These are phyloP conservation scores for Allomyces javanicus DNA, from an alignment of 192 early-diverging fungal genomes.

Conservation along the genomic window DNA sequence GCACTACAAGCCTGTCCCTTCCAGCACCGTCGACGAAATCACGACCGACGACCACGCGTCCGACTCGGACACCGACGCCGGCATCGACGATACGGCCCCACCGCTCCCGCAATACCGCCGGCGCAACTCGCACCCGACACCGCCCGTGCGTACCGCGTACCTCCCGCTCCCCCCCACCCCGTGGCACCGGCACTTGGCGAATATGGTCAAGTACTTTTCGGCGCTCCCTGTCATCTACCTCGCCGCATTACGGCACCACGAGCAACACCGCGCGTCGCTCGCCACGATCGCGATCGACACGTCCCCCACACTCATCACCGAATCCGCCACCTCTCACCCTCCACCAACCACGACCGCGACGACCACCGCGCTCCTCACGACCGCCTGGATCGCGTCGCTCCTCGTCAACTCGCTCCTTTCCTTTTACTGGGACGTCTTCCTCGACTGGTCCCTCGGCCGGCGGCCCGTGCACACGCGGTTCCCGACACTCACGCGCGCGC, in stretches of 20 bases:
- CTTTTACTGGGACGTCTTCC: slow-evolving; percentile 85
- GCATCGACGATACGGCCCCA: slow-evolving; percentile 5
- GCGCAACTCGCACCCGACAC: not conserved
- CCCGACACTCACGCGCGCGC: slow-evolving; percentile 33
- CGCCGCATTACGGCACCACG: slow-evolving; percentile 2
- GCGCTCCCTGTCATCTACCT: slow-evolving; percentile 27
- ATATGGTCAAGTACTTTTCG: slow-evolving; percentile 80
- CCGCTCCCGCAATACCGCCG: not conserved
- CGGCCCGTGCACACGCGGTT: slow-evolving; percentile 7
- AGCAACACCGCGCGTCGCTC: not conserved
- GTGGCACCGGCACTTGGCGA: slow-evolving; percentile 56
- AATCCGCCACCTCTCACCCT: not conserved
- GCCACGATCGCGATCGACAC: not conserved
- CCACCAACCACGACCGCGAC: not conserved
- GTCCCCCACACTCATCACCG: not conserved
- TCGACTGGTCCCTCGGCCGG: slow-evolving; percentile 67
- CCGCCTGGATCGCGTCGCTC: slow-evolving; percentile 40
- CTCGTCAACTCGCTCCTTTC: slow-evolving; percentile 80
- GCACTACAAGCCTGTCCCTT: not conserved
- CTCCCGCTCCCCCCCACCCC: slow-evolving; percentile 12
- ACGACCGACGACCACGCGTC: no score
- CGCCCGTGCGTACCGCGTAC: slow-evolving; percentile 14
- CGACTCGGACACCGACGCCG: not conserved
- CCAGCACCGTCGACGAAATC: not conserved
- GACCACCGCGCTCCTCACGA: not conserved